A percentile compares a stretch with the other conserved stretches of the same genome.
Conservation (phyloP, 345 rosid genomes). For the Salix brachista region DNA sequence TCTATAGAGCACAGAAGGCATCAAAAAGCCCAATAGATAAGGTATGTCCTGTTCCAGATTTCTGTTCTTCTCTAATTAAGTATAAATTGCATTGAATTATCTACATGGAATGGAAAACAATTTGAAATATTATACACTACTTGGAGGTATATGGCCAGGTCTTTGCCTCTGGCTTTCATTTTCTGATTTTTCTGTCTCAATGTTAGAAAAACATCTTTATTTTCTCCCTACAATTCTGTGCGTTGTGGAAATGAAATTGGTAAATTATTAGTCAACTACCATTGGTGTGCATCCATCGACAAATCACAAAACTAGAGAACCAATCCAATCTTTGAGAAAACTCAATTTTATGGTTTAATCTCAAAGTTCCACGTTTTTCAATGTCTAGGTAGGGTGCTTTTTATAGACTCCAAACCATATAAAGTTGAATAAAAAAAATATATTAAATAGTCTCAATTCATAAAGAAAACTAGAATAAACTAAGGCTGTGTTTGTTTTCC, state of each 20-base stretch:
- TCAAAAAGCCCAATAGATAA: slow-evolving; percentile 30
- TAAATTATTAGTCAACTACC: slow-evolving; percentile 3
- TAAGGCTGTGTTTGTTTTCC: too few relatives aligned
- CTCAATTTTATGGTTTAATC: not conserved
- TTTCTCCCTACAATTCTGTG: not conserved
- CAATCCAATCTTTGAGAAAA: not conserved
- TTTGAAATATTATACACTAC: not conserved
- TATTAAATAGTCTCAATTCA: not conserved
- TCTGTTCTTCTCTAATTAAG: not conserved
- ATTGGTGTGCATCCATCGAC: not conserved
- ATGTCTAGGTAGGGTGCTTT: not conserved
- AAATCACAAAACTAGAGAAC: not conserved
- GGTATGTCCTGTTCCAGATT: slow-evolving; percentile 26
- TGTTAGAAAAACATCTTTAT: not conserved
- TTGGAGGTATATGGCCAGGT: not conserved
- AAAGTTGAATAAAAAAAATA: not conserved
- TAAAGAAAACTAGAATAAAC: not conserved
- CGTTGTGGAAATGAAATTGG: not conserved
- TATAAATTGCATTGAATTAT: not conserved
- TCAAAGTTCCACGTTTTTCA: not conserved
- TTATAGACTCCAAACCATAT: not conserved
- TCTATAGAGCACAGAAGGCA: slow-evolving; percentile 32
- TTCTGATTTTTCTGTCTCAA: not conserved
- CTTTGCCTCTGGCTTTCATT: not conserved
- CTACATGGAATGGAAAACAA: not conserved